Base-by-base conservation (phyloP, 2,329 filamentous ascomycete genomes). In the Microdochium bolleyi region DNA sequence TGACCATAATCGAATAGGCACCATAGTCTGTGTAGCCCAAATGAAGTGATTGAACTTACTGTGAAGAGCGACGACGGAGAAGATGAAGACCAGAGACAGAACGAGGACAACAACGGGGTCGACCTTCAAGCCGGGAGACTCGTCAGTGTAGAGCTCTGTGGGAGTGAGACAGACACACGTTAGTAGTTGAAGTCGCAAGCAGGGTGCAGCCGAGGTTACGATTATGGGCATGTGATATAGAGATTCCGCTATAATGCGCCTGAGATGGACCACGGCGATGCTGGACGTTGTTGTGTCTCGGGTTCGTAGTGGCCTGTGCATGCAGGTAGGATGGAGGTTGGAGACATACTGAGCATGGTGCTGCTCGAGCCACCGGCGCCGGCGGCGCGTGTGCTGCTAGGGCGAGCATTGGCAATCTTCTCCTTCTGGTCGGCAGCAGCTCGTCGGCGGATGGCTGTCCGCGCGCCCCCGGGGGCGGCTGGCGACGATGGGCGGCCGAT, bases 61-160 rank as follows among this genome's bases (percentile, higher is more conserved):
- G 77, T 99, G 94, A 68, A 99, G 80, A 62, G 91, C 92, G 66
- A 99, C 94, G 67, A 99, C 94, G 67, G 88, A 94, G 78, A 99
- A 96, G 73, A 99, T 99, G 74, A 99, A 99, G 57, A 95, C 94
- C 64, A 99, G 83, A 66, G 90, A 95, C 63, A 99, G 80, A 61
- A 96, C 94, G 67, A 99, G 82, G 59, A 99, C 92, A 60, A 99
- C 92, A 55, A 99, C 94, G 22, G 94, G 94, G 71, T 99, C 94
- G 60, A 99, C 94, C 79, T 96, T 96, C 65, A 99, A 79, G 57
- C 94, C 94, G 54, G 94, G 94, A 60, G 89, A 95, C 78, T 99
- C 94, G 69, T 99, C 94, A 54, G 94, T 99, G 84, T 99, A 99
- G 48, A 99, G 86, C 73, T 84, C 87, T 91, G 56, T 46, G 56